Conservation (phyloP, 108 stramenopile genomes). For the Cyclotella choctawhatcheeana region DNA sequence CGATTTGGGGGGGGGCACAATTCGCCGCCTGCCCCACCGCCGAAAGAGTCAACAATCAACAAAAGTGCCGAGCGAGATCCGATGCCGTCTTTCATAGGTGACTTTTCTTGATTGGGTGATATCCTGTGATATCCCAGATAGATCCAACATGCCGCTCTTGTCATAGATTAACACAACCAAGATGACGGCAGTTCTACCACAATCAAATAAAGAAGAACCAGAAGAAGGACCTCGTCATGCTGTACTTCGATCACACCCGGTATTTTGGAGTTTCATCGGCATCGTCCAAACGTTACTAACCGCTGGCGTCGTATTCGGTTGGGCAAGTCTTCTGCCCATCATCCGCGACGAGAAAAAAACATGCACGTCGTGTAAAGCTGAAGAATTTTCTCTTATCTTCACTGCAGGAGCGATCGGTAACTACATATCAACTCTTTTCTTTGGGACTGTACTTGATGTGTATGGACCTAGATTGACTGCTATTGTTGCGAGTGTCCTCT, state of each 20-base stretch:
- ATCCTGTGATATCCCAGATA: too few relatives aligned
- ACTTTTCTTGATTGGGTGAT: too few relatives aligned
- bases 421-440: not conserved
- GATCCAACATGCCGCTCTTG: too few relatives aligned
- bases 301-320: not conserved
- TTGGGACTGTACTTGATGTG: not conserved
- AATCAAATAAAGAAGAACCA: too few relatives aligned
- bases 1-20: not conserved
- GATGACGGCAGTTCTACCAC: too few relatives aligned
- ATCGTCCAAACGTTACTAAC: not conserved
- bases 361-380: not conserved
- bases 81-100: too few relatives aligned
- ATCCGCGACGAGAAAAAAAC: not conserved
- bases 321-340: not conserved
- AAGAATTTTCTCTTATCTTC: not conserved
- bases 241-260: not conserved
- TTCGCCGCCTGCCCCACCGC: too few relatives aligned
- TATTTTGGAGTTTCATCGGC: not conserved
- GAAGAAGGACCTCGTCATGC: not conserved
- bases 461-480: not conserved
- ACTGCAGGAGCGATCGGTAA: not conserved
- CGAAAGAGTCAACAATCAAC: too few relatives aligned
- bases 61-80: too few relatives aligned
- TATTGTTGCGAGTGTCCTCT: not conserved
- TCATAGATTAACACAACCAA: too few relatives aligned